These are phyloP conservation scores for Ananas comosus DNA, from an alignment of 176 grass and related monocot genomes.

Conservation along the genomic window DNA sequence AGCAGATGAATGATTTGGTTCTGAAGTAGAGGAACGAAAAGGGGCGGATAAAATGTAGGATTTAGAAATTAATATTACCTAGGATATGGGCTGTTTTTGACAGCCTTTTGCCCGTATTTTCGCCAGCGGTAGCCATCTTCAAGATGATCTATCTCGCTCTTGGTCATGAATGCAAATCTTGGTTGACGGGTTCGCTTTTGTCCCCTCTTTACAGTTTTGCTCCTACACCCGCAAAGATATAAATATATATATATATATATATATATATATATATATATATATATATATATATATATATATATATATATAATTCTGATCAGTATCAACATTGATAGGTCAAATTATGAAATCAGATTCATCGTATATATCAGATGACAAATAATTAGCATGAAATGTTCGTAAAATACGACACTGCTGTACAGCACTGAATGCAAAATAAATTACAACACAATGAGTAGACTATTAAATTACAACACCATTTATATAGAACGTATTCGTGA, in stretches of 20 bases:
- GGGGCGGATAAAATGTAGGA: not conserved
- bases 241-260: not conserved
- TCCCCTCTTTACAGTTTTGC: constrained; percentile 24
- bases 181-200: constrained; percentile 53
- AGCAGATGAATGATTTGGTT: too few relatives aligned
- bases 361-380: too few relatives aligned
- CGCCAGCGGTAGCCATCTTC: constrained; percentile 82
- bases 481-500: too few relatives aligned
- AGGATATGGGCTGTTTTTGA: constrained; percentile 76
- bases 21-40: too few relatives aligned
- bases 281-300: not conserved
- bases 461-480: too few relatives aligned
- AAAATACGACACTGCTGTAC: too few relatives aligned
- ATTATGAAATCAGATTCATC: too few relatives aligned
- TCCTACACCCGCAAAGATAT: not conserved
- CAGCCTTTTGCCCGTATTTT: constrained; percentile 81
- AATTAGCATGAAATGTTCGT: too few relatives aligned
- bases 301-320: not conserved
- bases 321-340: too few relatives aligned
- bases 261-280: not conserved
- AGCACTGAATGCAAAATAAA: too few relatives aligned
- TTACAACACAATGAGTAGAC: too few relatives aligned
- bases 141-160: constrained; percentile 58
- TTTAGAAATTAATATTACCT: constrained; percentile 25
- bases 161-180: constrained; percentile 86